Percentiles rank a stretch among this genome's conserved stretches.
phyloP scores from a whole-genome alignment of 202 grass and related monocot species.

The Brachypodium distachyon region DNA sequence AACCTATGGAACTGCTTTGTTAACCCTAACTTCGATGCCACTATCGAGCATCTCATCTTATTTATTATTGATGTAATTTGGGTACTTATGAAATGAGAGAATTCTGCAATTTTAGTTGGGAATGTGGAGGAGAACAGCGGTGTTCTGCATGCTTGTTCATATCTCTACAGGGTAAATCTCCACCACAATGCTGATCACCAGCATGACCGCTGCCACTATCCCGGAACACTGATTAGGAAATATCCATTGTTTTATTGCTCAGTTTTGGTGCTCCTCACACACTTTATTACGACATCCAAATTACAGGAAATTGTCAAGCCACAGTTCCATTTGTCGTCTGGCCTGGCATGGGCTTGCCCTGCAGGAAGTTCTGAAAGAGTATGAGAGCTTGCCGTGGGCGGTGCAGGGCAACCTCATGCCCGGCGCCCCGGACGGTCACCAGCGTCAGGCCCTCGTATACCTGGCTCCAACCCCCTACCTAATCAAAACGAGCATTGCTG shows the following conservation, averaged over 20 bases:
- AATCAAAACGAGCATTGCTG: too few species aligned
- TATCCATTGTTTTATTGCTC: background rate
- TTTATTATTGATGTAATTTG: background rate
- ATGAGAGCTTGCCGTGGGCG: slow-evolving; percentile 41
- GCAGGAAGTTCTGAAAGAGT: slow-evolving; percentile 52
- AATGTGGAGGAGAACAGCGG: too few species aligned
- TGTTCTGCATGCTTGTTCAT: too few species aligned
- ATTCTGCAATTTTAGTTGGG: too few species aligned
- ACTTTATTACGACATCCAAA: background rate
- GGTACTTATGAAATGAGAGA: background rate
- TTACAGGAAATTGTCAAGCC: background rate
- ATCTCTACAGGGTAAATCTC: too few species aligned
- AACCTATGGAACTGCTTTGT: background rate
- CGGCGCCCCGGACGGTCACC: slow-evolving; percentile 36
- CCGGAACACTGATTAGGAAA: background rate
- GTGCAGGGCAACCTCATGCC: slow-evolving; percentile 61
- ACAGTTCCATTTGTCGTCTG: background rate
- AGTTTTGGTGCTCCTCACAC: too few species aligned
- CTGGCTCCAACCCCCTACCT: slow-evolving; percentile 79
- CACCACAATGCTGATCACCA: too few species aligned
- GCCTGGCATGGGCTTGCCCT: slow-evolving; percentile 42
- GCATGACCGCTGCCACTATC: too few species aligned
- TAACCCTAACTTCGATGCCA: background rate
- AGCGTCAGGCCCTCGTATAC: slow-evolving; percentile 51
- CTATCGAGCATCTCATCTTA: background rate